Evolutionary conservation across 441 rosid species (phyloP).

Genomic region (Iberis amara): DNA sequence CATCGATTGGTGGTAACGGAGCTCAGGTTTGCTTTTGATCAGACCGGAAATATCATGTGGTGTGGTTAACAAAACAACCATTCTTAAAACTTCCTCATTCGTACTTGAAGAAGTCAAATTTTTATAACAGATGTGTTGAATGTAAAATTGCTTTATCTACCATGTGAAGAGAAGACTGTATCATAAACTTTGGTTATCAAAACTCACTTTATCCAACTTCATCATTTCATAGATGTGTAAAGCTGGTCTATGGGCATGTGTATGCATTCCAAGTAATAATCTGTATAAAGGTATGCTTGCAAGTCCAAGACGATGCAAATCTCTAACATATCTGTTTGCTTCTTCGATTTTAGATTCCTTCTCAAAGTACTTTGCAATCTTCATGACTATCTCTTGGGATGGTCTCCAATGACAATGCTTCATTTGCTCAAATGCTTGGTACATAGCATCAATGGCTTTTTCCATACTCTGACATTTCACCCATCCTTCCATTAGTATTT

Average conservation of each 20-base stretch:
- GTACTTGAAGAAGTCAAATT: slow-evolving; percentile 17
- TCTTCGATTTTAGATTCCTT: slow-evolving; percentile 43
- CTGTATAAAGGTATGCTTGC: slow-evolving; percentile 45
- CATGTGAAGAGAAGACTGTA: slow-evolving; percentile 14
- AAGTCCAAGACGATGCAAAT: slow-evolving; percentile 42
- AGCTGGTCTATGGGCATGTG: slow-evolving; percentile 35
- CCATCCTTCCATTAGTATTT: slow-evolving; percentile 64
- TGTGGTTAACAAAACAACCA: slow-evolving; percentile 11
- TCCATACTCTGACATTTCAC: slow-evolving; percentile 41
- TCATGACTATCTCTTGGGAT: slow-evolving; percentile 32
- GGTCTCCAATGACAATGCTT: slow-evolving; percentile 58
- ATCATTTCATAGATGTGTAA: slow-evolving; percentile 47
- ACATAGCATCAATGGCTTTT: slow-evolving; percentile 53
- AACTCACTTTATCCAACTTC: slow-evolving; percentile 32
- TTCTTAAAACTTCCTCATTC: slow-evolving; percentile 10
- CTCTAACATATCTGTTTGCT: slow-evolving; percentile 38
- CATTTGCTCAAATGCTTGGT: slow-evolving; percentile 39
- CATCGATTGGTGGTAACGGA: slow-evolving; percentile 72
- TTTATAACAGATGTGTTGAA: slow-evolving; percentile 12
- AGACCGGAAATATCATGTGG: slow-evolving; percentile 2
- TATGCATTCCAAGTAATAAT: slow-evolving; percentile 46
- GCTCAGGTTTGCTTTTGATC: slow-evolving; percentile 44
- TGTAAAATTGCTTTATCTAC: slow-evolving; percentile 20
- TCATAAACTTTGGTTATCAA: no score
- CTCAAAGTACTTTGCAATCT: slow-evolving; percentile 46